Conservation (phyloP, 495 filamentous ascomycete species). For the Lepidopterella palustris region DNA sequence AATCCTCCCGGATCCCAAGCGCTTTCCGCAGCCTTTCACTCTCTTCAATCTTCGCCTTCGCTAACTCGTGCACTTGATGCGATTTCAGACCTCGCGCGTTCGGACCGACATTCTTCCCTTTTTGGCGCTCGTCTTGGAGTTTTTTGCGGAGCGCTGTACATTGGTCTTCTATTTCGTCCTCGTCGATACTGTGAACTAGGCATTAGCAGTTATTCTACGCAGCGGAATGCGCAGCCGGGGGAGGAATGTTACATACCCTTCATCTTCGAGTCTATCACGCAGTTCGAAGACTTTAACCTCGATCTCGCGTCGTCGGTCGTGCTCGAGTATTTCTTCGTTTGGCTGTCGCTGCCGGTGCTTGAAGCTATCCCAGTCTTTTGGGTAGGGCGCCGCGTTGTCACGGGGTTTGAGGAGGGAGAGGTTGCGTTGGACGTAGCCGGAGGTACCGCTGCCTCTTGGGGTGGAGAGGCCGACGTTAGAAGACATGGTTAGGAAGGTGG, state of each 20-base stretch:
- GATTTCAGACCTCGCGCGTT: slow-evolving; percentile 61
- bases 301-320: slow-evolving; percentile 80
- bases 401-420: slow-evolving; percentile 78
- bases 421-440: slow-evolving; percentile 95
- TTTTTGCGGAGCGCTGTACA: slow-evolving; percentile 60
- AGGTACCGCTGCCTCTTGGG: slow-evolving; percentile 89
- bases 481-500: slow-evolving; percentile 56
- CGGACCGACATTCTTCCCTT: slow-evolving; percentile 32
- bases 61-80: slow-evolving; percentile 94
- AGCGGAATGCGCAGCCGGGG: background rate
- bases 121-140: slow-evolving; percentile 50
- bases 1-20: slow-evolving; percentile 79
- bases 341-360: slow-evolving; percentile 74
- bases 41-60: slow-evolving; percentile 93
- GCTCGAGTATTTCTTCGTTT: slow-evolving; percentile 85
- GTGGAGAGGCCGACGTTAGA: slow-evolving; percentile 97
- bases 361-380: slow-evolving; percentile 54
- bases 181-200: slow-evolving; percentile 50
- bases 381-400: slow-evolving; percentile 51
- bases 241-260: slow-evolving; percentile 46
- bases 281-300: slow-evolving; percentile 91
- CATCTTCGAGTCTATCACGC: slow-evolving; percentile 82
- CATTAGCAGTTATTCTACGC: background rate
- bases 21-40: slow-evolving; percentile 83
- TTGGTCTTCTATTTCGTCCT: slow-evolving; percentile 70